These are phyloP conservation scores for Sphaerobolus stellatus DNA, from an alignment of 1,284 basidiomycete genomes.

Conservation along the genomic window DNA sequence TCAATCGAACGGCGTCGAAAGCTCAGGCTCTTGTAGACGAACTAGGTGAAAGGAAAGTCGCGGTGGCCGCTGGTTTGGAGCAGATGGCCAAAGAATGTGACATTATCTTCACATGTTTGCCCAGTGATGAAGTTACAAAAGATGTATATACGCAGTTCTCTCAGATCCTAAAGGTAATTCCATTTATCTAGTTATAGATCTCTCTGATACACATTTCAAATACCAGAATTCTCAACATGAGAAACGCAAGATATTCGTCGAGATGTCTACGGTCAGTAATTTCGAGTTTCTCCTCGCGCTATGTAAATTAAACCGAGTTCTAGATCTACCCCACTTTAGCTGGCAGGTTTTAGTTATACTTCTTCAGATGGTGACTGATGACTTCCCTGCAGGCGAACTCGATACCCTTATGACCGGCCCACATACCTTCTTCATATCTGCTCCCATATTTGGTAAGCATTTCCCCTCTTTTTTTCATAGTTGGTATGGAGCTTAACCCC, in stretches of 20 bases:
- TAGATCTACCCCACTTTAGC: slow-evolving; percentile 72
- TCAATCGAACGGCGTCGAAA: slow-evolving; percentile 66
- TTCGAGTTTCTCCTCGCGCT: too few species aligned
- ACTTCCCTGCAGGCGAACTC: slow-evolving; percentile 52
- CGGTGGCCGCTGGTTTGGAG: slow-evolving; percentile 52
- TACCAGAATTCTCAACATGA: slow-evolving; percentile 19
- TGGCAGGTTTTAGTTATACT: slow-evolving; percentile 39
- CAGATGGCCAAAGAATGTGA: slow-evolving; percentile 70
- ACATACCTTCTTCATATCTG: slow-evolving; percentile 69
- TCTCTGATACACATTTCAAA: slow-evolving; percentile 3
- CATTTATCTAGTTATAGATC: slow-evolving; percentile 27
- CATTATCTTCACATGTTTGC: slow-evolving; percentile 77
- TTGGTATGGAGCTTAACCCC: slow-evolving; percentile 42
- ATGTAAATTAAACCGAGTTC: neutral
- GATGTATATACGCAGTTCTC: slow-evolving; percentile 65
- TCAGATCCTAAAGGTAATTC: slow-evolving; percentile 49
- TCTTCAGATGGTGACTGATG: neutral
- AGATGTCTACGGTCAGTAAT: slow-evolving; percentile 73
- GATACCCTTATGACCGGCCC: slow-evolving; percentile 66
- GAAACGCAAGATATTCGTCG: slow-evolving; percentile 73
- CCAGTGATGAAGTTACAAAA: slow-evolving; percentile 72
- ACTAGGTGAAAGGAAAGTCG: slow-evolving; percentile 50
- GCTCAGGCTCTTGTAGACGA: slow-evolving; percentile 55
- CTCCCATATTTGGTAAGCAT: slow-evolving; percentile 72
- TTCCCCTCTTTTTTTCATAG: slow-evolving; percentile 36